Percentiles rank a stretch among this genome's conserved stretches.
Conservation (phyloP, 106 monocot genomes). For the Platanthera zijinensis region DNA sequence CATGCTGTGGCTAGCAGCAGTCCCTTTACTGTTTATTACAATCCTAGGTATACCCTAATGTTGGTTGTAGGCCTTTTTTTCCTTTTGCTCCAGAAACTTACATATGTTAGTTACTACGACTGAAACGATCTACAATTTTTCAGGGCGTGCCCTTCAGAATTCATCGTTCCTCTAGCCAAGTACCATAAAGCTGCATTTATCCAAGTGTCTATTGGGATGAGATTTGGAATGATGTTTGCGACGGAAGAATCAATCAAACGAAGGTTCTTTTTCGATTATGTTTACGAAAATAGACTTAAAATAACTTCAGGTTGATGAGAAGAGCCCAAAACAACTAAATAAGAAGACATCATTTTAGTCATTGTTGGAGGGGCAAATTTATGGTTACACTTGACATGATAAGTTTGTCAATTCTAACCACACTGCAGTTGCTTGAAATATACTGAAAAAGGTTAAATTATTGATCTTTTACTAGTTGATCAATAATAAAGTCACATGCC, state of each 20-base stretch:
- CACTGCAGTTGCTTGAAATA: no score
- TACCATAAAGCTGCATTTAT: slow-evolving; percentile 75
- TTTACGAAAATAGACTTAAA: not conserved
- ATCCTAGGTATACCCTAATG: slow-evolving; percentile 56
- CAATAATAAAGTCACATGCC: no score
- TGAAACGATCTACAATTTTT: slow-evolving; percentile 1
- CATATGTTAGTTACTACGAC: not conserved
- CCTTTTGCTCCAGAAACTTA: not conserved
- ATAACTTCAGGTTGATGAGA: no score
- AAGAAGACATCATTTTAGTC: no score
- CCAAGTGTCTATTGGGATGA: slow-evolving; percentile 78
- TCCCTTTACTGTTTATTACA: slow-evolving; percentile 87
- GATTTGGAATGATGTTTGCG: slow-evolving; percentile 99
- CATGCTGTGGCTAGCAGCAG: slow-evolving; percentile 75
- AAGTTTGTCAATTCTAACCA: no score
- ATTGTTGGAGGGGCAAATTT: no score
- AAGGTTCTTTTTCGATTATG: slow-evolving; percentile 37
- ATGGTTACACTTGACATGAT: no score
- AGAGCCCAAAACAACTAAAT: no score
- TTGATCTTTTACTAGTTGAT: no score
- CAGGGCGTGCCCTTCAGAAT: slow-evolving; percentile 82
- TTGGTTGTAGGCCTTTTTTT: not conserved
- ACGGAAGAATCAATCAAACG: slow-evolving; percentile 87
- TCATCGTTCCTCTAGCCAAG: slow-evolving; percentile 68
- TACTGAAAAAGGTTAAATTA: no score